A percentile compares a stretch with the other conserved stretches of the same genome.
Evolutionary conservation across 2,329 filamentous ascomycete genomes (phyloP).

Genomic region (Apiospora sp.): DNA sequence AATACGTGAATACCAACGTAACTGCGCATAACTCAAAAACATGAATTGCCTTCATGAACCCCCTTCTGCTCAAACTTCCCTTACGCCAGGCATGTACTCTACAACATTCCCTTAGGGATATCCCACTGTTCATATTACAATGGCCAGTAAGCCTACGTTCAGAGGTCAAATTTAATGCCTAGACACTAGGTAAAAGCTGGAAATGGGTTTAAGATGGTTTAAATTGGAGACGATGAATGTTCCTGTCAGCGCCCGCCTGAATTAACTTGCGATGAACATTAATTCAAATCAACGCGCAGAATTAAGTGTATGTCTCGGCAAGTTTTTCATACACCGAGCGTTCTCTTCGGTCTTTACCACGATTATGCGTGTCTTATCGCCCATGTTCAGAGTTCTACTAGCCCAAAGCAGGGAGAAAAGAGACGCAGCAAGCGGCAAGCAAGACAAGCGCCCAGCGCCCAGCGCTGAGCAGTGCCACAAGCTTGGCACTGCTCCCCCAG

Average conservation of each 20-base stretch:
- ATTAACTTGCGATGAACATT: no score
- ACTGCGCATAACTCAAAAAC: no score
- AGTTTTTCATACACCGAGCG: neutral
- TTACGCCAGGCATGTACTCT: no score
- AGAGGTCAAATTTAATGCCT: no score
- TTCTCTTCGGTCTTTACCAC: neutral
- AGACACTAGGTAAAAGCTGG: no score
- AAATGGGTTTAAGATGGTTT: no score
- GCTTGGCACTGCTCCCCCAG: neutral
- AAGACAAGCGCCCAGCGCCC: slow-evolving; percentile 4
- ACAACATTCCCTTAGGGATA: neutral
- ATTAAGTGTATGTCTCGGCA: neutral
- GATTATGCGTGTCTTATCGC: neutral
- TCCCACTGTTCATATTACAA: no score
- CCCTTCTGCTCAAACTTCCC: no score
- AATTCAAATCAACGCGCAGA: neutral
- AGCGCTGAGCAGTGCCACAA: slow-evolving; percentile 3
- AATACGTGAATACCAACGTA: neutral
- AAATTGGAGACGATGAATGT: no score
- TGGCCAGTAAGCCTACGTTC: no score
- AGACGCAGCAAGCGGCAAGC: neutral
- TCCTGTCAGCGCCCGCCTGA: no score
- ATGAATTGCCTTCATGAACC: no score
- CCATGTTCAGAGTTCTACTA: neutral
- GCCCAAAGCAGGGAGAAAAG: neutral